Base-by-base conservation (phyloP, 306 rosid genomes). In the Mucuna pruriens region DNA sequence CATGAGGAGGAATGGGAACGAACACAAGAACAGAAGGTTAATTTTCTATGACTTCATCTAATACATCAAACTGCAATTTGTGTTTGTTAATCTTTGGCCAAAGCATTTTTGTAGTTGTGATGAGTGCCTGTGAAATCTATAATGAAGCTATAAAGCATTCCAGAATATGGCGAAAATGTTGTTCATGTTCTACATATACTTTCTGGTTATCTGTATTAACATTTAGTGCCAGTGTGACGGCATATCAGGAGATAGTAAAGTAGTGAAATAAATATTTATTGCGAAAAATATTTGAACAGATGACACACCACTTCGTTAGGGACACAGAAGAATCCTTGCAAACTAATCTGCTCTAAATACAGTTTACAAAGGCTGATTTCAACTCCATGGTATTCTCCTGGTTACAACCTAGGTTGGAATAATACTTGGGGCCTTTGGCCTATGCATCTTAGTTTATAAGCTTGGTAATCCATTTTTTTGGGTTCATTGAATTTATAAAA, bases 1-100 rank as follows among this genome's bases (percentile, higher is more conserved):
- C 98, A 91, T 52, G 98, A 96, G 85, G 99, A 94, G 87, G 91
- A 92, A 80, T 96, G 99, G 99, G 99, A 96, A 92, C 97, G 98
- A 85, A 96, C 99, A 62, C 89, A 98, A 86, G 99, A 96, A 78
- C 19, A 93, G 58, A 85, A 98, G 93, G 98, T 96, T 85, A 82
- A 97, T 84, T 77, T 86, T 87, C 80, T 54, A 12, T 63, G 64
- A 62, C 79, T 84, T 74, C n/a, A n/a, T n/a, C n/a, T n/a, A 76
- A 65, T 39, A 42, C 55, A 20, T 73, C 31, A 62, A 25, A 80
- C 71, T 23, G 77, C 46, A 71, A 71, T 44, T 9, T 66, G 9
- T 74, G 44, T 75, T 74, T 17, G 51, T 51, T 60, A 13, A n/a
- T 71, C 58, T 74, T 45, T 51, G 36, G 34, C 16, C 63, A 12